Evolutionary conservation across 257 asterid species (phyloP), one percentile per base, ranked within the genome.

Genomic region (Hygrophila difformis): DNA sequence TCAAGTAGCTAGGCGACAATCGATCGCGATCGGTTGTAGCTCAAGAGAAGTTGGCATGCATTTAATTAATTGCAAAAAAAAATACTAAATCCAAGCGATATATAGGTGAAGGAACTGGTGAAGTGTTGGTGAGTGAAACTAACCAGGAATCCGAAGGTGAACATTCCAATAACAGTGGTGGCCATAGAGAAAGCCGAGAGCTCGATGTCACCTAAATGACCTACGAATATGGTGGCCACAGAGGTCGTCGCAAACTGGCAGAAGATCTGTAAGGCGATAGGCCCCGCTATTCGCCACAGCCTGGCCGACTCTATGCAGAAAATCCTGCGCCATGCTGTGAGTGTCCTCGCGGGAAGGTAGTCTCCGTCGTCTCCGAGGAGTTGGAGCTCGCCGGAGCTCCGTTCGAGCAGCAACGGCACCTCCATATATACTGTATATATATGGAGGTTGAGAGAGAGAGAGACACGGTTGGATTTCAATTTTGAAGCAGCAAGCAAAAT

Each of bases 141-240:
- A 3, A 75, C 83, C 83, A 71, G 55, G 62, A 75, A 67, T 18
- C 83, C 83, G 51, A 68, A 75, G 8, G 83, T 37, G 31, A 75
- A 75, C 0, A 64, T 67, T 0, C 65, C 76, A 49, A 71, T 39
- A 50, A 71, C 83, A 0, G 79, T 61, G 18, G 38, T 21, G 4
- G 78, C 70, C 19, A 75, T 64, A 4, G 83, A 67, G 35, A 75
- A 69, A 8, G 83, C 79, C 0, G 83, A 71, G 47, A 71, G 79
- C 26, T 75, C 67, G 3, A 71, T 13, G 23, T 71, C 71, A 1
- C 83, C 79, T 22, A 75, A 29, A 24, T 68, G 83, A 39, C 83
- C 83, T 40, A 67, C 79, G 61, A 75, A 75, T 48, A 71, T 68
- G 43, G 68, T 50, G 51, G 83, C 45, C 47, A 67, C 79, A 37